Evolutionary conservation across 306 rosid species (phyloP).

Genomic region (Mimosa bimucronata): DNA sequence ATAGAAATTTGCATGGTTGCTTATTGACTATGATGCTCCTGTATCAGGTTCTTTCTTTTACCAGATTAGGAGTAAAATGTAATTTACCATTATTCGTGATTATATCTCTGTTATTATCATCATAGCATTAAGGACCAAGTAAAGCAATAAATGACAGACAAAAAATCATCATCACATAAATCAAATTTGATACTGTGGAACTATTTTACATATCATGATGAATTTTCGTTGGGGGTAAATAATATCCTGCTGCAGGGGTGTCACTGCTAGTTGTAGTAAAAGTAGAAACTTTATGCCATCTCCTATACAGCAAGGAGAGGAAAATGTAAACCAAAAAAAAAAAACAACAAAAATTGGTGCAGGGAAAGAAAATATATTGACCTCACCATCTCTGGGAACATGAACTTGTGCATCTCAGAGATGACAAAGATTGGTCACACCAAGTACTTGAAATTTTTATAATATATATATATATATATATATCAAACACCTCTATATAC

Average conservation of each 20-base stretch:
- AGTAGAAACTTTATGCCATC: background rate
- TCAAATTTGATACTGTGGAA: background rate
- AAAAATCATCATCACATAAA: background rate
- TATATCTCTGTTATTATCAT: background rate
- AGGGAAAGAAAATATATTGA: background rate
- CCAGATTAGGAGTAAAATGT: background rate
- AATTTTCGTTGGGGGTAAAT: background rate
- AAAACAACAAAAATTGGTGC: background rate
- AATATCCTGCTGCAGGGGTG: background rate
- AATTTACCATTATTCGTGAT: background rate
- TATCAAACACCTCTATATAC: background rate
- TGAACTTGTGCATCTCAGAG: background rate
- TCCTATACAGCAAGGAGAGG: background rate
- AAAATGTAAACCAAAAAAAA: background rate
- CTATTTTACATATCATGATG: background rate
- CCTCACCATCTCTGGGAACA: background rate
- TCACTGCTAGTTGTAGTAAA: background rate
- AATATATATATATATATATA: too few species aligned
- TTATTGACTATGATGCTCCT: background rate
- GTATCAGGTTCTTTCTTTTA: background rate
- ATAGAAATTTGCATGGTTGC: background rate
- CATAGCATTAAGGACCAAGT: too few species aligned
- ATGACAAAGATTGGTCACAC: background rate
- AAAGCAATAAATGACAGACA: background rate
- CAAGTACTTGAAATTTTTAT: background rate